Base-by-base conservation (phyloP, 2,329 filamentous ascomycete genomes). In the Colletotrichum godetiae region DNA sequence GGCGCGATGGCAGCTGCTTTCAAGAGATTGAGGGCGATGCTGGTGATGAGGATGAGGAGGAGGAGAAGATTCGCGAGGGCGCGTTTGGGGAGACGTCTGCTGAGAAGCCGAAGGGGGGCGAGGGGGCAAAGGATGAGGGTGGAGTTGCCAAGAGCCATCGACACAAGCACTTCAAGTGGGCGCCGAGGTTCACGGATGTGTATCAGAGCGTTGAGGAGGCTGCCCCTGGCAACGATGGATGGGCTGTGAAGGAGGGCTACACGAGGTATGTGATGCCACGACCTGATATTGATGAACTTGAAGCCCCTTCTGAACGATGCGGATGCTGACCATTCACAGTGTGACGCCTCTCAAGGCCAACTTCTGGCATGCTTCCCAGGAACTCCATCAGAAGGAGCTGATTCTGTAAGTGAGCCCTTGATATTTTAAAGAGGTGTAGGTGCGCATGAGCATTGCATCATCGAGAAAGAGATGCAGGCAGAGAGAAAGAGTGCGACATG, bases 91-190 rank as follows among this genome's bases (percentile, higher is more conserved):
- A 85, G 76, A 78, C 79, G 64, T 49, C 42, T 49, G 42, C 42
- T 22, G 42, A 49, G 42, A 22, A 49, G 19, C 42, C 42, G 42
- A 19, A 61, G 79, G 81, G 82, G 73, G 57, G 57, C 13, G 63
- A 67, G 8, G 52, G 52, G 24, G 49, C 58, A 24, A 66, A 66
- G 68, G 24, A 5, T 62, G 84, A 83, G 58, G 84, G 78, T 49
- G 82, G 80, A 56, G 75, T 75, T 70, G 76, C 79, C 58, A 80
- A 80, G 4, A 75, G 68, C 6, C 92, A 95, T 80, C 89, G 86
- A 68, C 94, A 97, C 82, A 94, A 94, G 81, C 94, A 97, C 83
- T 98, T 98, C 87, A 97, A 96, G 84, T 98, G 97, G 97, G 91
- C 94, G 60, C 97, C 96, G 2, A 91, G 90, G 75, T 97, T 98